phyloP scores from a whole-genome alignment of 176 grass and related monocot genomes.

The Echinochloa phyllopogon region DNA sequence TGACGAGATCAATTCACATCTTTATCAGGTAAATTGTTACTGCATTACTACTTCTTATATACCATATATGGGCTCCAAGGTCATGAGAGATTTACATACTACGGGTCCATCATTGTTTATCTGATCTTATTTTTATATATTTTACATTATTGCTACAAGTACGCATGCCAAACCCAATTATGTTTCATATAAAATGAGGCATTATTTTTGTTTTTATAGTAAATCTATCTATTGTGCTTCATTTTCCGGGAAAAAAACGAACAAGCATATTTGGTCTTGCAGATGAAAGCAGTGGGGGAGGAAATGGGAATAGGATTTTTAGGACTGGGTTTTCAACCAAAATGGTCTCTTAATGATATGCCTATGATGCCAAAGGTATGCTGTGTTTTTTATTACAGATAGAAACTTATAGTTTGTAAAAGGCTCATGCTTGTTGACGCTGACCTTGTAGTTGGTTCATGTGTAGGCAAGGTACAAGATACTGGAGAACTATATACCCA shows the following conservation, averaged over 20 bases:
- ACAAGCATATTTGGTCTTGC: constrained; percentile 46
- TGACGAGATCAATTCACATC: constrained; percentile 97
- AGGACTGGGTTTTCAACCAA: constrained; percentile 94
- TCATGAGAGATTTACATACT: too few species aligned
- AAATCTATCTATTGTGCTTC: too few species aligned
- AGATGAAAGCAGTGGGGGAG: constrained; percentile 94
- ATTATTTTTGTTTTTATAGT: too few species aligned
- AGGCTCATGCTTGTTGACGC: constrained; percentile 1
- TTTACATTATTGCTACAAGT: too few species aligned
- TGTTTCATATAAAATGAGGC: too few species aligned
- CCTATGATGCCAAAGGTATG: constrained; percentile 98
- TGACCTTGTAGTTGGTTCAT: background rate
- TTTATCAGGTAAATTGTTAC: constrained; percentile 76
- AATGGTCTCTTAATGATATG: constrained; percentile 76
- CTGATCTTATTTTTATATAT: too few species aligned
- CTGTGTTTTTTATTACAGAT: too few species aligned
- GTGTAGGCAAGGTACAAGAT: constrained; percentile 85
- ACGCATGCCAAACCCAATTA: too few species aligned
- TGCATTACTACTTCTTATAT: background rate
- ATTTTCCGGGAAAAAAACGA: too few species aligned
- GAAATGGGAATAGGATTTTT: constrained; percentile 97
- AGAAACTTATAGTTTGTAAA: too few species aligned
- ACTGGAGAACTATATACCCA: constrained; percentile 97
- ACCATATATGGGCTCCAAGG: background rate
- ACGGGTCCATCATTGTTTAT: background rate